These are phyloP conservation scores for Hyparrhenia diplandra DNA, from an alignment of 176 grass and related monocot genomes.

Conservation along the genomic window DNA sequence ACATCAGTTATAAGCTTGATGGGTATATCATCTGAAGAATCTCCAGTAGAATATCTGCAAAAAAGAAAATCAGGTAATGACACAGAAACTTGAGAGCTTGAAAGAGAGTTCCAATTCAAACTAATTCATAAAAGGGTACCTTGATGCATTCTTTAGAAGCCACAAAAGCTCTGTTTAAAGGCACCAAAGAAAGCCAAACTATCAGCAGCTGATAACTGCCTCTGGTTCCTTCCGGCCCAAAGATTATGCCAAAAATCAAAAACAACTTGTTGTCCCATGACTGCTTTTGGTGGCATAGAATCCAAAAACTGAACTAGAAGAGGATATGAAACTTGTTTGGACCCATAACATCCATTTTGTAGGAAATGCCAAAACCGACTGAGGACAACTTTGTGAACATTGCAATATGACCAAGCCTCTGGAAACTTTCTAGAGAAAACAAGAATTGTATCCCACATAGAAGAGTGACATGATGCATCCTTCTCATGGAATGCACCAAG, in stretches of 20 bases:
- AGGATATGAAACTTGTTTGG: conserved; percentile 73
- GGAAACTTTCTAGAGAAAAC: conserved; percentile 70
- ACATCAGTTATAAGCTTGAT: conserved; percentile 58
- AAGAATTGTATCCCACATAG: conserved; percentile 89
- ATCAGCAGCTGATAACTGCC: conserved; percentile 60
- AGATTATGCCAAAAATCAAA: conserved; percentile 76
- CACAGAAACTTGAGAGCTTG: not conserved
- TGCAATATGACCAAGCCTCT: conserved; percentile 87
- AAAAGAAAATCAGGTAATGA: not conserved
- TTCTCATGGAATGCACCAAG: conserved; percentile 83
- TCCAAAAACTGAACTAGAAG: conserved; percentile 77
- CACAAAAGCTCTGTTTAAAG: conserved; percentile 68
- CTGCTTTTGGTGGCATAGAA: conserved; percentile 54
- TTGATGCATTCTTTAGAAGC: conserved; percentile 60
- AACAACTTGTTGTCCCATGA: conserved; percentile 60
- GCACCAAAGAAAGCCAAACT: conserved; percentile 64
- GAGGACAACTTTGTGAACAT: conserved; percentile 68
- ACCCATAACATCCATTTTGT: conserved; percentile 92
- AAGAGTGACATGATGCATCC: conserved; percentile 68
- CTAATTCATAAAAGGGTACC: conserved; percentile 49
- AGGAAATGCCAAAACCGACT: conserved; percentile 71
- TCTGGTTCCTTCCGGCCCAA: conserved; percentile 81
- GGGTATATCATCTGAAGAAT: conserved; percentile 36
- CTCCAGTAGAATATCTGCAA: conserved; percentile 55
- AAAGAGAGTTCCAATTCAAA: conserved; percentile 30